Evolutionary conservation across 371 early-diverging fungal genomes (phyloP), one percentile per base, ranked within the genome.

Genomic region (Mucor irregularis): DNA sequence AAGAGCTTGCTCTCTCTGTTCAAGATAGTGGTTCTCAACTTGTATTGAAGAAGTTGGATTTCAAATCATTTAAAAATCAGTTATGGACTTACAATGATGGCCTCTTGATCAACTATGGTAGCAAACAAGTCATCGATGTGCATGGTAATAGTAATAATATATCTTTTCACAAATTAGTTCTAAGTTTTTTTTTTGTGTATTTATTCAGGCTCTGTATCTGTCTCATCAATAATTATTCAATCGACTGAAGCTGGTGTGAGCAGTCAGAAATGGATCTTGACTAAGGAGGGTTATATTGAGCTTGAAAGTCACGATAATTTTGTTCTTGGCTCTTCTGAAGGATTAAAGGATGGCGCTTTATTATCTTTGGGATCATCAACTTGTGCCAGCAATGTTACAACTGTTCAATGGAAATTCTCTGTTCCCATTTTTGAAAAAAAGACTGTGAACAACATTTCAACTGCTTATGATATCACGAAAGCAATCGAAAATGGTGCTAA

Each of bases 21-120:
- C 56, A 58, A 16, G 52, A 64, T 22, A 26, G 43, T 19, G 53
- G 48, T 19, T 56, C 62, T 7, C 45, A 49, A 11, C 53, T 76
- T 4, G 61, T 68, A 16, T 40, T 69, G 14, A 55, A 59, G 21
- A 69, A 65, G 34, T 38, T 73, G 9, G 64, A 68, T 11, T 71
- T 62, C 47, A 56, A 61, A 34, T 45, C 60, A 19, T 73, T 64
- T 58, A 58, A 61, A 24, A 35, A 45, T 24, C 83, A 81, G 55
- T 64, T 83, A n/a, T 83, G 83, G 83, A 71, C 76, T 38, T 78
- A 67, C 48, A 69, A 70, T 19, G 64, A 78, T 49, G 78, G 78
- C 45, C 71, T 69, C 53, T 56, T 83, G 53, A 71, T 78, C 56
- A 83, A 83, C 38, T 80, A 79, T 56, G 78, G 76, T 17, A 77